Evolutionary conservation across 2,329 filamentous ascomycete species (phyloP), one percentile per base, ranked within the genome.

Genomic region (Alternaria sp.): DNA sequence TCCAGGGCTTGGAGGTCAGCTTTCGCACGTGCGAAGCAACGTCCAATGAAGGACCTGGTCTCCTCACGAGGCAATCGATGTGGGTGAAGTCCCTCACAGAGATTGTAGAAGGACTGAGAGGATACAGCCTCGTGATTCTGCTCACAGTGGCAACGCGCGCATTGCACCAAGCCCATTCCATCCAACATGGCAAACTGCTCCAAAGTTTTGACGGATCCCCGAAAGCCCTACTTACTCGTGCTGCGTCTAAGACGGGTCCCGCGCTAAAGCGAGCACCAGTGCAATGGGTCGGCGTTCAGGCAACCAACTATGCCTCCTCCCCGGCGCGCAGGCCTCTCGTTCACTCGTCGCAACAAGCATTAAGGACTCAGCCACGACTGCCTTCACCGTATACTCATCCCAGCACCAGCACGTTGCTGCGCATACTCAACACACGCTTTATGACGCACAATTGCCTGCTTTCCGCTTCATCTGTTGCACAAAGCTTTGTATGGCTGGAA

Each of bases 351-450:
- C 47, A 23, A 37, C 30, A 51, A 26, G 37, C 41, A 60, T 33
- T 45, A 47, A 37, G 49, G 37, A 64, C 66, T 68, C 70, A 66
- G 71, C 69, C 70, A 69, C 67, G 64, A 33, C 25, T n/a, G 14
- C 41, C 51, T 57, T 66, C 64, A 69, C 69, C 64, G 68, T 61
- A 54, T 66, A 55, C 51, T 54, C 51, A 23, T 44, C 33, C 56
- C 44, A 50, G 49, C 54, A 55, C 46, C 25, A 53, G 23, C 49
- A 49, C 33, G 45, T 37, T 43, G 65, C 61, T 69, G 66, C 66
- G 67, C 69, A 67, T 68, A 30, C 59, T 59, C 65, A 63, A 62
- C 59, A 33, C 50, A 50, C 64, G 50, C 55, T 71, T 63, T 63
- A 67, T 70, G 70, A 66, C 69, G 70, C 71, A 68, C 46, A 26